Evolutionary conservation across 2,329 filamentous ascomycete species (phyloP).

Genomic region (Monosporascus sp.): DNA sequence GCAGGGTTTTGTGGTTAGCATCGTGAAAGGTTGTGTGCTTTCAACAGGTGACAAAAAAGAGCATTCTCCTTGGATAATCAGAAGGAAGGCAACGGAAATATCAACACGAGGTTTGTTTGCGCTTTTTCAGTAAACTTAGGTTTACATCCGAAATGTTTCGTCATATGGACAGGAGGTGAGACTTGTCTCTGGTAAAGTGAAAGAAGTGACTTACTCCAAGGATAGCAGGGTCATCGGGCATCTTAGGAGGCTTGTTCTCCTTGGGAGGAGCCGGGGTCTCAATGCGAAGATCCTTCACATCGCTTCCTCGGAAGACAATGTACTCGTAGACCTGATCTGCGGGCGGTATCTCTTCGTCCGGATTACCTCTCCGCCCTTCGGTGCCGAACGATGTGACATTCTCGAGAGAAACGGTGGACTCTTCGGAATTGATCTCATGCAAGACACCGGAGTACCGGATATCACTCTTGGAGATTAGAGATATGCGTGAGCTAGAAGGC

Average conservation of each 20-base stretch:
- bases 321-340: conserved; percentile 94
- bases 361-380: conserved; percentile 76
- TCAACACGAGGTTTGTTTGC: conserved; percentile 90
- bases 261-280: conserved; percentile 70
- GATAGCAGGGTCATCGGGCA: conserved; percentile 94
- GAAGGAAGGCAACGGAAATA: conserved; percentile 99
- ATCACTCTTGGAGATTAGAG: conserved; percentile 93
- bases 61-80: conserved; percentile 51
- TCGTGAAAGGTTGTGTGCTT: conserved; percentile 5
- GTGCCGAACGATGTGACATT: conserved; percentile 94
- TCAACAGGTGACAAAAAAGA: conserved; percentile 6
- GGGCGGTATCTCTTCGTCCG: conserved; percentile 74
- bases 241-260: conserved; percentile 68
- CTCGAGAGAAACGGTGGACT: conserved; percentile 92
- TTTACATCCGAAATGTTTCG: conserved; percentile 97
- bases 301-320: conserved; percentile 95
- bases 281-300: conserved; percentile 96
- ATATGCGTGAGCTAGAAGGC: conserved; percentile 76
- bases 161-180: conserved; percentile 52
- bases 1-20: conserved; percentile 21
- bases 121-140: conserved; percentile 76
- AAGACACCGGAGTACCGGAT: conserved; percentile 95
- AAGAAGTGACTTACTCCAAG: conserved; percentile 75
- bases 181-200: neutral
- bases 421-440: conserved; percentile 96